Conservation (phyloP, 129 eudicot species). For the Artemisia annua region DNA sequence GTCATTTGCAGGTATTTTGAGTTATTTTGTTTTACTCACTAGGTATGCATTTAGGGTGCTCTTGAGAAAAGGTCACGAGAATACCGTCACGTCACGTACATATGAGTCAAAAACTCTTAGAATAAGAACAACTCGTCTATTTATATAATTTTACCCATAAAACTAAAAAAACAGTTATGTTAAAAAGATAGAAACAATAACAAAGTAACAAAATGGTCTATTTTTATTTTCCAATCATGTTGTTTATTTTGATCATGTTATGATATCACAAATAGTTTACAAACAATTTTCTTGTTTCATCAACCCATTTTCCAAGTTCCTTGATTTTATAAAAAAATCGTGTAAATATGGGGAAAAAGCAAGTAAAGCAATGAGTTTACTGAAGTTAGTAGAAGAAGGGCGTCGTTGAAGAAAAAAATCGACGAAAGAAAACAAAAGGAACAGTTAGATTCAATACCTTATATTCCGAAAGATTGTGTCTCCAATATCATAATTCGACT, state of each 20-base stretch:
- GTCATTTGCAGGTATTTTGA: no score
- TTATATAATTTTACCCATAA: no score
- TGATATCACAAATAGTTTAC: not conserved
- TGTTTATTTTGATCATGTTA: not conserved
- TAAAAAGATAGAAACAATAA: no score
- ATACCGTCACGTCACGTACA: no score
- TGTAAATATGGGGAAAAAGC: constrained; percentile 31
- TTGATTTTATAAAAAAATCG: not conserved
- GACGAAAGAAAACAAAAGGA: constrained; percentile 40
- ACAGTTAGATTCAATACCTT: constrained; percentile 31
- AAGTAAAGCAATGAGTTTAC: constrained; percentile 34
- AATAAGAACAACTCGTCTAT: no score
- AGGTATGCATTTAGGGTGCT: no score
- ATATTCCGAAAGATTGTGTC: constrained; percentile 51
- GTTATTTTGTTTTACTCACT: no score
- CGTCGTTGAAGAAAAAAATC: constrained; percentile 32
- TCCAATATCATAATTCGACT: constrained; percentile 51
- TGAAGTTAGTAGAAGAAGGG: constrained; percentile 47
- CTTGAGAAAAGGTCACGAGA: no score
- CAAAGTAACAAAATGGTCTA: not conserved
- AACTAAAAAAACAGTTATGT: no score
- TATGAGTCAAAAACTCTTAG: no score
- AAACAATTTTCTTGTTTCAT: not conserved
- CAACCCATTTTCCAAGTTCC: not conserved
- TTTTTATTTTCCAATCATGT: not conserved